phyloP scores from a whole-genome alignment of 2,329 filamentous ascomycete species.

The Mariannaea sp. region DNA sequence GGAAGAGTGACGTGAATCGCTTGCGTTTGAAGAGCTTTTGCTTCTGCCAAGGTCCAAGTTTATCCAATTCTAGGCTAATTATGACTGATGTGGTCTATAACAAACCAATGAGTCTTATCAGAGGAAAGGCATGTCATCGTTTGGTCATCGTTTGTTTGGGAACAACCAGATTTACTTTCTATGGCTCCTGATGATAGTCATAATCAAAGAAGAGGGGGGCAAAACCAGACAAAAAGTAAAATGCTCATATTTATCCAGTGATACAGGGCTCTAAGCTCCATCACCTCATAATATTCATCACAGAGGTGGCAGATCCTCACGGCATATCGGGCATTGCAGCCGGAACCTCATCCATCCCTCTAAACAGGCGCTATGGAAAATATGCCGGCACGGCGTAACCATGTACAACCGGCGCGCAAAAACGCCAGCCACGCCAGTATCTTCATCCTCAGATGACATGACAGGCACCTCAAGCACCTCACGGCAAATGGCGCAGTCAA shows the following conservation, averaged over 20 bases:
- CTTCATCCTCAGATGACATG: conserved; percentile 62
- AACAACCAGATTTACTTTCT: too few relatives aligned
- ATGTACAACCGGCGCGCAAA: conserved; percentile 86
- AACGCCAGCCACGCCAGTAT: conserved; percentile 65
- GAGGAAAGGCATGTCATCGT: too few relatives aligned
- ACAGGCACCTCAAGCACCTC: conserved; percentile 90
- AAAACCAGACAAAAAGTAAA: too few relatives aligned
- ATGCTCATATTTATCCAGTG: not conserved
- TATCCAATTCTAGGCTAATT: too few relatives aligned
- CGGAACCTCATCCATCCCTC: conserved; percentile 96
- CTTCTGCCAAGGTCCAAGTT: too few relatives aligned
- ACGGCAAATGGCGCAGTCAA: conserved; percentile 95
- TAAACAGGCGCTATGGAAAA: conserved; percentile 89
- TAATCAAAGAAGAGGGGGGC: too few relatives aligned
- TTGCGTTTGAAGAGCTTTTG: too few relatives aligned
- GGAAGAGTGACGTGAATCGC: too few relatives aligned
- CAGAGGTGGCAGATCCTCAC: conserved; percentile 84
- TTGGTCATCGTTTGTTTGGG: too few relatives aligned
- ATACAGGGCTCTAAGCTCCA: not conserved
- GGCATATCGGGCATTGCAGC: conserved; percentile 92
- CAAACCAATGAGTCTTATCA: too few relatives aligned
- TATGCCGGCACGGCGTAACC: conserved; percentile 95
- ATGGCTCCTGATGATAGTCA: too few relatives aligned
- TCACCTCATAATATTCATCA: conserved; percentile 48
- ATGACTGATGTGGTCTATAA: too few relatives aligned